Evolutionary conservation across 768 basidiomycete genomes (phyloP).

Genomic region (Daedalea quercina): DNA sequence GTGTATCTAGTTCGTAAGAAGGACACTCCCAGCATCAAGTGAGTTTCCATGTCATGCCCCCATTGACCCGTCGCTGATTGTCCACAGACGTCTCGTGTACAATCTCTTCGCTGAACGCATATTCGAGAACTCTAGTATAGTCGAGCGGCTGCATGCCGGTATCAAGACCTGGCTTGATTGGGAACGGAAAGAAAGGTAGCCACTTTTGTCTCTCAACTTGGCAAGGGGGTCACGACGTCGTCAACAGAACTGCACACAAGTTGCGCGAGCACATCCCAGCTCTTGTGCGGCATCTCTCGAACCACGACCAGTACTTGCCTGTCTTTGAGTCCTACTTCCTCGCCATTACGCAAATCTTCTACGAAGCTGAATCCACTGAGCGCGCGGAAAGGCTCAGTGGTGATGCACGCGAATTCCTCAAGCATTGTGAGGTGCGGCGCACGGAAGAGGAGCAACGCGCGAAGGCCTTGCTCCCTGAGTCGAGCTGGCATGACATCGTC

Average conservation of each 20-base stretch:
- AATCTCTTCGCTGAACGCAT: conserved; percentile 43
- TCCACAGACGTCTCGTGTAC: conserved; percentile 44
- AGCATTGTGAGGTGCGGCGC: conserved; percentile 36
- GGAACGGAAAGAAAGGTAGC: conserved; percentile 42
- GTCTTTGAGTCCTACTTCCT: conserved; percentile 54
- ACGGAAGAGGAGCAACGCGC: conserved; percentile 54
- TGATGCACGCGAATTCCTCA: conserved; percentile 48
- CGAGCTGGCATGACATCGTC: conserved; percentile 43
- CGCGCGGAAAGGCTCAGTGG: conserved; percentile 31
- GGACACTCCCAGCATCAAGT: conserved; percentile 40
- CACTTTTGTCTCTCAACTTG: conserved; percentile 7
- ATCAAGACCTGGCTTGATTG: conserved; percentile 44
- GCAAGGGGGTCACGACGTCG: neutral
- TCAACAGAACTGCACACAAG: conserved; percentile 29
- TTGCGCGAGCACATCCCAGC: conserved; percentile 35
- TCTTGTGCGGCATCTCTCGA: conserved; percentile 52
- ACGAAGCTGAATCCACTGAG: conserved; percentile 40
- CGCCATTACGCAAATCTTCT: conserved; percentile 44
- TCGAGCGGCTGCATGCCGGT: conserved; percentile 35
- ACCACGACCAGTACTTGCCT: conserved; percentile 47
- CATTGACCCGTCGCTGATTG: neutral
- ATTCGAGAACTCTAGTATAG: conserved; percentile 41
- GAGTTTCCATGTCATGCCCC: conserved; percentile 8
- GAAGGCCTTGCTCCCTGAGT: conserved; percentile 41
- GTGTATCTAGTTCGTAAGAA: conserved; percentile 43